phyloP scores from a whole-genome alignment of 2,329 filamentous ascomycete genomes.

The Talaromyces verruculosus region DNA sequence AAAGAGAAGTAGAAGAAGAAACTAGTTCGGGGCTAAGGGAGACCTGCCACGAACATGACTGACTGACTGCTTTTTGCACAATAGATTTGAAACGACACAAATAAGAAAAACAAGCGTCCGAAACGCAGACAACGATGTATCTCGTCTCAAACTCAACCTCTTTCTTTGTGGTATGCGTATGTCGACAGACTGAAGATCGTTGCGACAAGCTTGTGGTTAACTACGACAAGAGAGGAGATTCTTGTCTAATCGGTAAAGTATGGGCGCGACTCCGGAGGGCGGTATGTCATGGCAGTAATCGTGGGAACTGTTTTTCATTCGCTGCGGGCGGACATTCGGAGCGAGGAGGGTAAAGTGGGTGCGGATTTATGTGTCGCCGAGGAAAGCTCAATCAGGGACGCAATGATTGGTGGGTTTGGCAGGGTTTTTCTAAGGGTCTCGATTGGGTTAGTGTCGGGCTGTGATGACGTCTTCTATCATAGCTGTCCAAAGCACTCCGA shows the following conservation, averaged over 20 bases:
- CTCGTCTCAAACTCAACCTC: neutral
- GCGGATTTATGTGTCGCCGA: constrained; percentile 10
- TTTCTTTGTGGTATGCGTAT: neutral
- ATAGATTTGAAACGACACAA: neutral
- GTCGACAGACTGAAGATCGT: neutral
- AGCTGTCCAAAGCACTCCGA: too few relatives aligned
- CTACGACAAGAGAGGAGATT: constrained; percentile 6
- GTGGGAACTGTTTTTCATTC: neutral
- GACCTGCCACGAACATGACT: constrained; percentile 34
- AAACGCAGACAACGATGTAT: neutral
- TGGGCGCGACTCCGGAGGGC: constrained; percentile 21
- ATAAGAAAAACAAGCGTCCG: neutral
- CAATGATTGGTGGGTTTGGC: constrained; percentile 10
- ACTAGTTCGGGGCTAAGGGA: constrained; percentile 22
- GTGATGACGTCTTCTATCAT: constrained; percentile 19
- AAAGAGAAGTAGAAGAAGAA: constrained; percentile 2
- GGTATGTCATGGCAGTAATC: constrained; percentile 17
- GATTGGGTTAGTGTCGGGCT: neutral
- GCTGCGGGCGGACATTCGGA: neutral
- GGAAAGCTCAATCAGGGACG: neutral
- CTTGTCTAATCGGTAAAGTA: constrained; percentile 12
- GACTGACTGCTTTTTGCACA: constrained; percentile 20
- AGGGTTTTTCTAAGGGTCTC: neutral
- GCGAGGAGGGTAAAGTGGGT: neutral
- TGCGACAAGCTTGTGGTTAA: neutral